Conservation (phyloP, 2,329 filamentous ascomycete species). For the Leptographium flavum region DNA sequence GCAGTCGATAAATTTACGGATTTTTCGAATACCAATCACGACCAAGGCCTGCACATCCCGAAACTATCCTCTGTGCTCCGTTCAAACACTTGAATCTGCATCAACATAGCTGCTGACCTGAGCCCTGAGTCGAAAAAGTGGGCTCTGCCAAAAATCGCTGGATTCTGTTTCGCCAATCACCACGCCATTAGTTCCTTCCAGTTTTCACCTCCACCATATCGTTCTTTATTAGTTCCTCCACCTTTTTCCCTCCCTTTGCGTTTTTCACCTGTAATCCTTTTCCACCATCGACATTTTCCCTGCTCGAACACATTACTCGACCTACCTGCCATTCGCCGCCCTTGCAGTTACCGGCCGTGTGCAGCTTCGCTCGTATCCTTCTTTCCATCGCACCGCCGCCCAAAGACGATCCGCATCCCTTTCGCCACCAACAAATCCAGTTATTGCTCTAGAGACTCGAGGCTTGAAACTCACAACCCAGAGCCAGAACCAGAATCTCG, state of each 20-base stretch:
- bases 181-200: not conserved
- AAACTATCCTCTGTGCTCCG: no score
- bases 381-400: not conserved
- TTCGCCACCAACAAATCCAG: not conserved
- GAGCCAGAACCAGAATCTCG: not conserved
- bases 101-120: not conserved
- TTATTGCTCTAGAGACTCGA: not conserved
- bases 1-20: no score
- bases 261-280: not conserved
- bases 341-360: not conserved
- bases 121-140: not conserved
- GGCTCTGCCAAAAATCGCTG: not conserved
- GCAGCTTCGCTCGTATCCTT: not conserved
- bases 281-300: not conserved
- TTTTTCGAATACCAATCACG: no score
- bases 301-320: not conserved
- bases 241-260: not conserved
- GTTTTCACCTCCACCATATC: conserved; percentile 3
- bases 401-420: not conserved
- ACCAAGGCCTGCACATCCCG: no score
- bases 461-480: not conserved
- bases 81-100: no score
- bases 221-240: not conserved
- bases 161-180: conserved; percentile 3
- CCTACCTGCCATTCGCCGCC: not conserved